Evolutionary conservation across 2,329 filamentous ascomycete genomes (phyloP).

Genomic region (Phoma herbarum): DNA sequence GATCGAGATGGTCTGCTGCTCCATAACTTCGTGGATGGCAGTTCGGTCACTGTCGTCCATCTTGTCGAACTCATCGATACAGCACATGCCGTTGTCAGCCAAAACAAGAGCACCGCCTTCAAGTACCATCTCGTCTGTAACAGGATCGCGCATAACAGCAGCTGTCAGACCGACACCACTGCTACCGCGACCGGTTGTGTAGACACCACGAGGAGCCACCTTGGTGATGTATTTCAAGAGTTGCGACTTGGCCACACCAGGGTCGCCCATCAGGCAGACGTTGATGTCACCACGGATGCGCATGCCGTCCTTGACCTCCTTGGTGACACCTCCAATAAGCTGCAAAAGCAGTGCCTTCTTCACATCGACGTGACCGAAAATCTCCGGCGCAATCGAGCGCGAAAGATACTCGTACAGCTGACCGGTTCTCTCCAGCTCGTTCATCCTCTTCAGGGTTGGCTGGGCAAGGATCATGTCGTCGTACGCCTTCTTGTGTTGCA

Average conservation of each 20-base stretch:
- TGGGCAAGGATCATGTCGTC: slow-evolving; percentile 88
- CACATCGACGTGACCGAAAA: slow-evolving; percentile 94
- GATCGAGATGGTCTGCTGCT: slow-evolving; percentile 86
- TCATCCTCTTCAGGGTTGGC: slow-evolving; percentile 81
- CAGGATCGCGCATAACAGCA: slow-evolving; percentile 83
- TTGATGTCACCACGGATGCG: slow-evolving; percentile 99
- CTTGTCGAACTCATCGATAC: slow-evolving; percentile 88
- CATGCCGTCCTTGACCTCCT: slow-evolving; percentile 98
- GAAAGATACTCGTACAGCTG: slow-evolving; percentile 96
- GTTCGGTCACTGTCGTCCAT: slow-evolving; percentile 87
- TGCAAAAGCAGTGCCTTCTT: slow-evolving; percentile 97
- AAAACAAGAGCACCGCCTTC: slow-evolving; percentile 82
- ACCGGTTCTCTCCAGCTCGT: slow-evolving; percentile 82
- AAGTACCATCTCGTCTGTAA: slow-evolving; percentile 85
- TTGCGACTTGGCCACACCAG: slow-evolving; percentile 99
- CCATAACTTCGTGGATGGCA: slow-evolving; percentile 88
- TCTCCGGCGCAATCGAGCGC: slow-evolving; percentile 96
- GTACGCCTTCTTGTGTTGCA: slow-evolving; percentile 98
- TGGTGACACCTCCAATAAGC: slow-evolving; percentile 93
- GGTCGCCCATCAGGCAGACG: slow-evolving; percentile 98
- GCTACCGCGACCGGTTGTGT: slow-evolving; percentile 82
- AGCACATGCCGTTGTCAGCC: slow-evolving; percentile 85
- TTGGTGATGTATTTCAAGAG: slow-evolving; percentile 98
- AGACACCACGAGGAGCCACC: slow-evolving; percentile 90
- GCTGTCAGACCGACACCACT: slow-evolving; percentile 84